These are phyloP conservation scores for Mycocentrospora acerina DNA, from an alignment of 2,329 filamentous ascomycete species.

Conservation along the genomic window DNA sequence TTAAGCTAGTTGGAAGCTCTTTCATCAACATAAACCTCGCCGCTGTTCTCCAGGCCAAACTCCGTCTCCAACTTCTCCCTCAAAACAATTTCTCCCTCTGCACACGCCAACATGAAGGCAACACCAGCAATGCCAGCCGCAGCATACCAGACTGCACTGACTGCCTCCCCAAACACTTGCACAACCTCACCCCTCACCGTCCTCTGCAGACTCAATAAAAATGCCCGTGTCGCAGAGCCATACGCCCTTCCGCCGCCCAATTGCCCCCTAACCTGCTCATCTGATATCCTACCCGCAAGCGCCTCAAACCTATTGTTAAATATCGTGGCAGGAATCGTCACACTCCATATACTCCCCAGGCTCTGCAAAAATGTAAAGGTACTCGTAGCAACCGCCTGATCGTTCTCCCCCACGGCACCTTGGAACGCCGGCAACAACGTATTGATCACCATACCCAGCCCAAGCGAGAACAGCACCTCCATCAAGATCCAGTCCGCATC, in stretches of 20 bases:
- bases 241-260: constrained; percentile 7
- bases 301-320: constrained; percentile 13
- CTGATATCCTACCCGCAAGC: constrained; percentile 2
- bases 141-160: too few relatives aligned
- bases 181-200: too few relatives aligned
- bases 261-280: background rate
- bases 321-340: constrained; percentile 12
- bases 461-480: constrained; percentile 1
- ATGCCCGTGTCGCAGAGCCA: constrained; percentile 1
- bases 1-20: too few relatives aligned
- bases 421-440: constrained; percentile 45
- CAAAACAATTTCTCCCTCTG: too few relatives aligned
- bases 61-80: too few relatives aligned
- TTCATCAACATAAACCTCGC: too few relatives aligned
- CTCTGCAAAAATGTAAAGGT: constrained; percentile 12
- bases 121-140: too few relatives aligned
- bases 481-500: constrained; percentile 9
- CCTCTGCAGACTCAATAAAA: background rate
- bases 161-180: too few relatives aligned
- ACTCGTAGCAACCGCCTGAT: constrained; percentile 10
- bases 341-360: constrained; percentile 18
- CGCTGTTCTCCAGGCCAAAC: too few relatives aligned
- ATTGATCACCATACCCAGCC: constrained; percentile 1
- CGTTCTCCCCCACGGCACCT: constrained; percentile 9
- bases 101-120: too few relatives aligned